Evolutionary conservation across 352 stramenopile species (phyloP), one percentile per base, ranked within the genome.

Genomic region (Phytophthora hibernalis): DNA sequence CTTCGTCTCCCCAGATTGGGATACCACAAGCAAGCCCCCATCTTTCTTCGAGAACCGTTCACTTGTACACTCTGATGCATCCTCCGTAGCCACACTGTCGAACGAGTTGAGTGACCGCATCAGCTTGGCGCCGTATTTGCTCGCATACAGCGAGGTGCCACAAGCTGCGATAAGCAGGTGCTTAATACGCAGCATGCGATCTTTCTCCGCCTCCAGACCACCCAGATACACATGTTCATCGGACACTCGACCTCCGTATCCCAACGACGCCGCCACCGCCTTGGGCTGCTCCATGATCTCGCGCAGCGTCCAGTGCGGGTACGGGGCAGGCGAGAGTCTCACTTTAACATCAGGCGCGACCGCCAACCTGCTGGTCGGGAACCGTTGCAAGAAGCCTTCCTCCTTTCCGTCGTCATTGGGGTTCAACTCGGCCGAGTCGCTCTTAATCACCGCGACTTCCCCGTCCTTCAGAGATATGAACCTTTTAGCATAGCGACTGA

Each of bases 391-490:
- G 48, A 93, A 93, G 0, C 83, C 84, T 57, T 91, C 80, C 40
- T 94, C 83, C 33, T 87, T 85, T 12, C 91, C 81, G 13, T 90
- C 80, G 33, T 93, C 83, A 37, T 83, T 75, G 0, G 85, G 85
- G 81, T 99, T 98, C 8, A 99, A 82, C 44, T 96, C 95, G 16
- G 89, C 92, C 54, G 93, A 97, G 82, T 98, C 93, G 18, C 87
- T 83, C 67, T 97, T 95, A 54, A 99, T 80, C 12, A 99, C 92
- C 8, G 96, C 97, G 61, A 99, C 97, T 72, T 99, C 92, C 11
- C 90, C 90, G 79, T 98, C 95, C 70, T 98, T 97, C 68, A 99
- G 92, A 54, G 91, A 98, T 67, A 99, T 98, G 63, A 99, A 99
- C 35, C 97, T 97, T 76, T 99, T 99, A 2, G 97, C 98, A 80